Base-by-base conservation (phyloP, 495 filamentous ascomycete genomes). In the Podospora didyma region DNA sequence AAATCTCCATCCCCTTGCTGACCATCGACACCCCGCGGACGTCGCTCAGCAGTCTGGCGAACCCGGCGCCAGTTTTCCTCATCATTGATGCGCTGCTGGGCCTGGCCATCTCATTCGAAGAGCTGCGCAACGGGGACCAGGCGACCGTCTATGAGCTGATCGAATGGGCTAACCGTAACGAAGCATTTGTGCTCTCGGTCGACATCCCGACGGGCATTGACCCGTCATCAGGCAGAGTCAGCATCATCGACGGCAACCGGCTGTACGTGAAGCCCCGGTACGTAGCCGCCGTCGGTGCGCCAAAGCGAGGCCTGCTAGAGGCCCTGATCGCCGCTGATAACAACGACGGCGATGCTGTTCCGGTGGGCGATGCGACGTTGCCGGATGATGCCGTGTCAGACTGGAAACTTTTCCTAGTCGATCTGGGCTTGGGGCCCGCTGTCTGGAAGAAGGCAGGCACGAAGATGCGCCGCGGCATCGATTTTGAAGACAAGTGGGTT, bases 31-130 rank as follows among this genome's bases (percentile, higher is more conserved):
- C 69, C 31, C 69, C 69, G 2, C 60, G 69, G n/a, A 63, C 47
- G 41, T 62, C 66, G 28, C 56, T 71, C n/a, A 62, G 61, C 49
- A 70, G 60, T 56, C 57, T 68, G 37, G 55, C 60, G 21, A 70
- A 67, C 24, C 65, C 71, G n/a, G 66, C 62, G 45, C 67, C 83
- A 1, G 81, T 91, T 2, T 89, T 92, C 46, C 72, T 97, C 50
- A 89, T 97, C 51, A 78, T 98, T 31, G 94, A 98, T 72, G 92
- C 90, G 2, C 71, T 98, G 17, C 81, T 98, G 3, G 89, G 90
- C 19, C 85, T 91, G 51, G 89, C 92, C 49, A 78, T 89, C 45
- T 83, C 85, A 9, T 96, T 96, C 62, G 89, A 96, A 39, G 89
- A 92, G 52, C 76, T 96, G 24, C 77, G 87, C 20, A 88, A 83